Conservation (phyloP, 495 filamentous ascomycete species). For the Aspergillus haitiensis region DNA sequence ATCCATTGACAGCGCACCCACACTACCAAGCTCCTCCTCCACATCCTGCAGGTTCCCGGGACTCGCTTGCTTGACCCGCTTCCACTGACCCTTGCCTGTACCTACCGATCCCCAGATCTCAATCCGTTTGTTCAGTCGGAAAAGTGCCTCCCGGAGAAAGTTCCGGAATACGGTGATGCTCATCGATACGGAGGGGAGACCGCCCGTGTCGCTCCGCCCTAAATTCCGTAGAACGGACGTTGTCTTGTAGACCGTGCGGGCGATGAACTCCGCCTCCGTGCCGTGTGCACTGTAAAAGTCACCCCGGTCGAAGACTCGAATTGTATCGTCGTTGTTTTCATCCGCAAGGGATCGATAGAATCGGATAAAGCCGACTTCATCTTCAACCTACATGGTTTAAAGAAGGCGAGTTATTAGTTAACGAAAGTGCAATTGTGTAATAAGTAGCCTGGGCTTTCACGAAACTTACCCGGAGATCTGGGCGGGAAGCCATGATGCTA, state of each 20-base stretch:
- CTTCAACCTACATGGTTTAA: conserved; percentile 68
- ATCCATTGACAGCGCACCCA: conserved; percentile 63
- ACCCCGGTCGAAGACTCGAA: conserved; percentile 90
- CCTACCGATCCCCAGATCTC: conserved; percentile 80
- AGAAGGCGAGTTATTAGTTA: neutral
- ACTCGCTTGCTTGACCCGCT: conserved; percentile 83
- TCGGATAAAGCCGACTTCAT: conserved; percentile 92
- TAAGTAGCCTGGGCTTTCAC: too few relatives aligned
- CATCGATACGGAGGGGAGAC: conserved; percentile 90
- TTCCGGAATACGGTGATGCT: conserved; percentile 91
- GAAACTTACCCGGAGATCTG: conserved; percentile 75
- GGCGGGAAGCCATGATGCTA: conserved; percentile 78
- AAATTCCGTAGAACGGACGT: conserved; percentile 91
- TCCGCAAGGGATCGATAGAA: conserved; percentile 81
- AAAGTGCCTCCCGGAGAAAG: conserved; percentile 91
- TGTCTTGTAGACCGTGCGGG: conserved; percentile 92
- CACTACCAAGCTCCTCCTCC: conserved; percentile 84
- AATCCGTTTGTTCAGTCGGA: conserved; percentile 82
- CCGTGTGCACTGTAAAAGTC: conserved; percentile 97
- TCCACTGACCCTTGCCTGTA: conserved; percentile 79
- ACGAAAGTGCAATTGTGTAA: too few relatives aligned
- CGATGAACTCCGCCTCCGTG: conserved; percentile 89
- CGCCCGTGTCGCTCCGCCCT: conserved; percentile 75
- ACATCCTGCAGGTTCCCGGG: conserved; percentile 96
- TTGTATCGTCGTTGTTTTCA: conserved; percentile 59